A percentile compares a stretch with the other conserved stretches of the same genome.
Evolutionary conservation across 1,284 basidiomycete species (phyloP).

Genomic region (Paramarasmius palmivorus): DNA sequence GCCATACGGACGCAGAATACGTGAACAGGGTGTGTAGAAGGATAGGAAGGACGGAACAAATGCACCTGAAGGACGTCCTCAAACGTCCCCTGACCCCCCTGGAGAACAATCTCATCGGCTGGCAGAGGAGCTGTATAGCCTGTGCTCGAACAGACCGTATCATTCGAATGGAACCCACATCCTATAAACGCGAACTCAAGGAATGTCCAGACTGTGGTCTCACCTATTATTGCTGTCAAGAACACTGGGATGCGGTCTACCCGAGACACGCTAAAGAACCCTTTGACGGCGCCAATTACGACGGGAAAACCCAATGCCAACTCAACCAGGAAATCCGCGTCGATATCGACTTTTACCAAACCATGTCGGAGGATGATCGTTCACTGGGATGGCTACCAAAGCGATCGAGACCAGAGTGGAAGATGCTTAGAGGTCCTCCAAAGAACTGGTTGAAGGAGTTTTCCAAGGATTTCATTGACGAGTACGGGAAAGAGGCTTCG

Average conservation of each 20-base stretch:
- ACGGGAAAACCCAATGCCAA: slow-evolving; percentile 29
- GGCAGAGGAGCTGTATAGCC: slow-evolving; percentile 35
- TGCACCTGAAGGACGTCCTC: slow-evolving; percentile 12
- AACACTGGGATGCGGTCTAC: slow-evolving; percentile 31
- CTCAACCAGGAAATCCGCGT: slow-evolving; percentile 26
- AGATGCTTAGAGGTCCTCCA: slow-evolving; percentile 22
- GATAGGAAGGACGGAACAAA: slow-evolving; percentile 13
- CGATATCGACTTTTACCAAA: slow-evolving; percentile 21
- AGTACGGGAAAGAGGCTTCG: background rate
- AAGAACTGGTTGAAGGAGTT: slow-evolving; percentile 16
- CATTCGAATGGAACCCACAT: slow-evolving; percentile 28
- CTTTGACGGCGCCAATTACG: slow-evolving; percentile 21
- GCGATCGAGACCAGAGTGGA: slow-evolving; percentile 23
- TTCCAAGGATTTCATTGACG: slow-evolving; percentile 15
- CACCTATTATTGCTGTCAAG: slow-evolving; percentile 31
- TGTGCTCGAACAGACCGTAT: slow-evolving; percentile 33
- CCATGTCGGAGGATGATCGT: slow-evolving; percentile 15
- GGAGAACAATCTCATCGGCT: slow-evolving; percentile 31
- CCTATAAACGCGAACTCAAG: slow-evolving; percentile 17
- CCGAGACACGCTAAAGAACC: slow-evolving; percentile 2
- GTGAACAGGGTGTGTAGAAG: slow-evolving; percentile 18
- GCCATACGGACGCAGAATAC: slow-evolving; percentile 6
- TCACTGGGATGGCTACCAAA: slow-evolving; percentile 31
- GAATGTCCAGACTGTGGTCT: slow-evolving; percentile 29
- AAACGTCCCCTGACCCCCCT: slow-evolving; percentile 18